These are phyloP conservation scores for Ganoderma lingzhi DNA, from an alignment of 1,284 basidiomycete species.

Conservation along the genomic window DNA sequence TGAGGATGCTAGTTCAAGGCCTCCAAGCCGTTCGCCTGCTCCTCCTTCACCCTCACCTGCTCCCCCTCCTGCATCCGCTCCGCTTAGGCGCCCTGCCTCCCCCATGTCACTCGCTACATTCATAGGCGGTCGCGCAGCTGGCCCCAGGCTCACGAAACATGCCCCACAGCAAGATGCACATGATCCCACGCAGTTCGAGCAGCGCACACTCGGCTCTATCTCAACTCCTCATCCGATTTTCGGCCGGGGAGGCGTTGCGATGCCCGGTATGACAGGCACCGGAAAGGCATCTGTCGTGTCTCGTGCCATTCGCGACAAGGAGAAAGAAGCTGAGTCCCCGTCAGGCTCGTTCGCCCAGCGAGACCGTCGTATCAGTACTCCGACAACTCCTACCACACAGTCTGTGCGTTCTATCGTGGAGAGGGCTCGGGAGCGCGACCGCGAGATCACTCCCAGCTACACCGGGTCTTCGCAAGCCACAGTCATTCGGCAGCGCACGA, in stretches of 20 bases:
- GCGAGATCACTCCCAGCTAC: slow-evolving; percentile 33
- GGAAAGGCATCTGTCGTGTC: slow-evolving; percentile 33
- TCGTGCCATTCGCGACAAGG: slow-evolving; percentile 30
- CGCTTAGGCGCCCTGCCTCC: slow-evolving; percentile 40
- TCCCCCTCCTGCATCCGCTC: slow-evolving; percentile 24
- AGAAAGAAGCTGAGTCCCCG: slow-evolving; percentile 25
- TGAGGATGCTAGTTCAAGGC: slow-evolving; percentile 25
- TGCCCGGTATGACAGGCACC: slow-evolving; percentile 68
- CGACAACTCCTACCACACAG: slow-evolving; percentile 40
- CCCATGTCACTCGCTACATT: slow-evolving; percentile 78
- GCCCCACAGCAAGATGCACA: slow-evolving; percentile 74
- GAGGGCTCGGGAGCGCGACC: slow-evolving; percentile 37
- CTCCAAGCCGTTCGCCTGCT: slow-evolving; percentile 17
- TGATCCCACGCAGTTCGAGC: slow-evolving; percentile 71
- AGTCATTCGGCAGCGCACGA: slow-evolving; percentile 48
- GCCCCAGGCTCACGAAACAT: slow-evolving; percentile 74
- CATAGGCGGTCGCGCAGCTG: slow-evolving; percentile 77
- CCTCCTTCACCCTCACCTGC: slow-evolving; percentile 20
- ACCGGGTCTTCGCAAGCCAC: slow-evolving; percentile 25
- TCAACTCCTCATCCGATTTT: slow-evolving; percentile 75
- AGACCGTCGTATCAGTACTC: slow-evolving; percentile 45
- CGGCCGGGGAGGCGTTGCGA: slow-evolving; percentile 73
- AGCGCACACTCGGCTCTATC: slow-evolving; percentile 50
- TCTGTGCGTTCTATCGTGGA: slow-evolving; percentile 43
- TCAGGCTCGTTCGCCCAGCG: slow-evolving; percentile 27